Conservation (phyloP, 768 basidiomycete genomes). For the Suillus weaverae region DNA sequence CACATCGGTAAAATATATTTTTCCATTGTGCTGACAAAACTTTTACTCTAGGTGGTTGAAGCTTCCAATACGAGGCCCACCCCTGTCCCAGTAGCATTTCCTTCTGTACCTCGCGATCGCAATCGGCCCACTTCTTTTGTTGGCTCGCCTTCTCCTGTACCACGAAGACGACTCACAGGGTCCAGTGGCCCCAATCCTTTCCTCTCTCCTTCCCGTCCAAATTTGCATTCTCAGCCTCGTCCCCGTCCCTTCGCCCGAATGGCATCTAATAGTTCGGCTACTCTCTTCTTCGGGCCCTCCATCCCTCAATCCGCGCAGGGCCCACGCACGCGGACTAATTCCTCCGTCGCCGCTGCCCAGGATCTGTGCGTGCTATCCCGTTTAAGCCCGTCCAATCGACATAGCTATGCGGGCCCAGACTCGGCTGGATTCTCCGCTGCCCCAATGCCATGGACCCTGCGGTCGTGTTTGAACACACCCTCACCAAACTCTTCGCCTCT, state of each 20-base stretch:
- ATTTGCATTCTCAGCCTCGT: conserved; percentile 22
- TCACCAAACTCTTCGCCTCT: conserved; percentile 55
- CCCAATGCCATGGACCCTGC: conserved; percentile 37
- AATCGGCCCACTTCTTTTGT: conserved; percentile 46
- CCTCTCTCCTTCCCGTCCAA: conserved; percentile 17
- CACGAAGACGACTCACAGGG: conserved; percentile 52
- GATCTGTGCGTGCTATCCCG: conserved; percentile 17
- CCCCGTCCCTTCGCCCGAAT: conserved; percentile 48
- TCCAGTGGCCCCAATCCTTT: conserved; percentile 32
- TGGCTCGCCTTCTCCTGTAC: conserved; percentile 52
- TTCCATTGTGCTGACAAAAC: not conserved
- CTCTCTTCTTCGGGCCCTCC: conserved; percentile 64
- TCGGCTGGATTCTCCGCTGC: conserved; percentile 27
- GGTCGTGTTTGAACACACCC: conserved; percentile 34
- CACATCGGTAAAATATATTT: not conserved
- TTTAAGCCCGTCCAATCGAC: conserved; percentile 47
- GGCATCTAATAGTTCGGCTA: conserved; percentile 54
- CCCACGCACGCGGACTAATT: conserved; percentile 24
- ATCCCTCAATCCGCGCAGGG: conserved; percentile 30
- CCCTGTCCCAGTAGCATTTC: conserved; percentile 32
- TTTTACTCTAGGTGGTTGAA: not conserved
- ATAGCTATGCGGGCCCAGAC: conserved; percentile 63
- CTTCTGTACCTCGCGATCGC: conserved; percentile 42
- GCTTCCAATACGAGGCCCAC: conserved; percentile 14
- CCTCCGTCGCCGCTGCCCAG: conserved; percentile 10